Percentiles rank a stretch among this genome's conserved stretches.
phyloP scores from a whole-genome alignment of 805 yeast genomes.

The Kodamaea kaohsiungensis region DNA sequence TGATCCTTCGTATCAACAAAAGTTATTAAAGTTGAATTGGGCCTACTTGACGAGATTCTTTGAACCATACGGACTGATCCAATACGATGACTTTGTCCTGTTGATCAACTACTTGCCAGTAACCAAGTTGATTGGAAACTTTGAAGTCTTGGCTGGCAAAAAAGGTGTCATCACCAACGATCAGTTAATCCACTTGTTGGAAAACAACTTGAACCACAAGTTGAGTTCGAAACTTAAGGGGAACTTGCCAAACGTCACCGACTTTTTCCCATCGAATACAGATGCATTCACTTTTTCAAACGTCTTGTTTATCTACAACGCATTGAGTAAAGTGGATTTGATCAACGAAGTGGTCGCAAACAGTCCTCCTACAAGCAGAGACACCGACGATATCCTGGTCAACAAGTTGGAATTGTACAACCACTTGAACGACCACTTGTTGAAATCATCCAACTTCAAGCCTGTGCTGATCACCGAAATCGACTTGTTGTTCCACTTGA shows the following conservation, averaged over 20 bases:
- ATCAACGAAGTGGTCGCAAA: slow-evolving; percentile 48
- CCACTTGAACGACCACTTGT: slow-evolving; percentile 45
- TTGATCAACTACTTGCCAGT: slow-evolving; percentile 46
- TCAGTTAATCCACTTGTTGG: slow-evolving; percentile 34
- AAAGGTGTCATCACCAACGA: slow-evolving; percentile 30
- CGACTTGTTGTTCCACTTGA: slow-evolving; percentile 42
- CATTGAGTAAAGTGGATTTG: slow-evolving; percentile 43
- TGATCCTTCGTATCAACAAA: slow-evolving; percentile 43
- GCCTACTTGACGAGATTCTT: slow-evolving; percentile 40
- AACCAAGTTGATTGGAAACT: slow-evolving; percentile 45
- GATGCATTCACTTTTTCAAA: slow-evolving; percentile 37
- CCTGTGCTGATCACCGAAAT: slow-evolving; percentile 42
- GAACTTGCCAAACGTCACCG: slow-evolving; percentile 35
- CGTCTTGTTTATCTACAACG: slow-evolving; percentile 40
- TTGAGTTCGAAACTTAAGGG: slow-evolving; percentile 38
- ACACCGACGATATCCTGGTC: slow-evolving; percentile 42
- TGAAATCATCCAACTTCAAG: slow-evolving; percentile 44
- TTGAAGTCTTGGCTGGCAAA: slow-evolving; percentile 37
- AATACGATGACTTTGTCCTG: slow-evolving; percentile 40
- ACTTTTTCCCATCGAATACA: slow-evolving; percentile 29
- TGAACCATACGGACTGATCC: slow-evolving; percentile 40
- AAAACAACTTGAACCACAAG: slow-evolving; percentile 42
- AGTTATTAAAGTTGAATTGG: slow-evolving; percentile 44
- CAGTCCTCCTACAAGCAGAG: slow-evolving; percentile 44
- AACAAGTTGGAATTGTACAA: slow-evolving; percentile 41